Percentiles rank a stretch among this genome's conserved stretches.
Conservation (phyloP, 192 early-diverging fungal genomes). For the Lobosporangium transversale region DNA sequence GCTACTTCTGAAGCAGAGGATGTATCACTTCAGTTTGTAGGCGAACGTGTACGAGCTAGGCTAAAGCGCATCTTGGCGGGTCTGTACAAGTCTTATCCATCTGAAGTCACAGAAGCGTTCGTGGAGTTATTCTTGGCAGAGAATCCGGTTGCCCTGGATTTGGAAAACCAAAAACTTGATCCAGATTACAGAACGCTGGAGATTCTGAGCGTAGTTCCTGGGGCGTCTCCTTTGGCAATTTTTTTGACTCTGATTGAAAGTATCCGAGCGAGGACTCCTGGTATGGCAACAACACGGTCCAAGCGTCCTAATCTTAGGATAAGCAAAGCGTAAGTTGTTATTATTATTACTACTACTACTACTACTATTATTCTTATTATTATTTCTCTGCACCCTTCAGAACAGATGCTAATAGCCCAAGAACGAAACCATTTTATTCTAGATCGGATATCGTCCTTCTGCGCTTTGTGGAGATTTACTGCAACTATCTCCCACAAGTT, state of each 20-base stretch:
- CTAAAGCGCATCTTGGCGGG: slow-evolving; percentile 64
- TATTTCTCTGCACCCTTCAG: too few species aligned
- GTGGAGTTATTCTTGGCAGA: slow-evolving; percentile 75
- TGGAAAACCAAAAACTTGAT: slow-evolving; percentile 47
- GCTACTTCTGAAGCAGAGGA: slow-evolving; percentile 16
- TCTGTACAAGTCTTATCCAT: slow-evolving; percentile 61
- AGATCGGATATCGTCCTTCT: slow-evolving; percentile 74
- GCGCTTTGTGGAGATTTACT: slow-evolving; percentile 73
- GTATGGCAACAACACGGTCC: slow-evolving; percentile 37
- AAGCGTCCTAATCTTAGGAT: slow-evolving; percentile 54
- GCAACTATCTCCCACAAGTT: slow-evolving; percentile 47
- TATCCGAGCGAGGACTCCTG: slow-evolving; percentile 56
- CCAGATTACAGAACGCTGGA: slow-evolving; percentile 41
- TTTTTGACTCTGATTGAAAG: slow-evolving; percentile 60
- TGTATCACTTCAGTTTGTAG: slow-evolving; percentile 55
- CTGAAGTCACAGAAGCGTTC: slow-evolving; percentile 69
- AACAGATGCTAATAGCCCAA: too few species aligned
- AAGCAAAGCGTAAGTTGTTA: slow-evolving; percentile 63
- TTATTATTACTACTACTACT: neutral
- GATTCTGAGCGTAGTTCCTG: slow-evolving; percentile 29
- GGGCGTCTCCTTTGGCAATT: slow-evolving; percentile 31
- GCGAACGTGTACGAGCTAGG: slow-evolving; percentile 54
- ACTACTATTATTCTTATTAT: neutral
- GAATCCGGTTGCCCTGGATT: slow-evolving; percentile 59
- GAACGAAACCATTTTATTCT: slow-evolving; percentile 7